Evolutionary conservation across 345 rosid genomes (phyloP).

Genomic region (Bruguiera parviflora): DNA sequence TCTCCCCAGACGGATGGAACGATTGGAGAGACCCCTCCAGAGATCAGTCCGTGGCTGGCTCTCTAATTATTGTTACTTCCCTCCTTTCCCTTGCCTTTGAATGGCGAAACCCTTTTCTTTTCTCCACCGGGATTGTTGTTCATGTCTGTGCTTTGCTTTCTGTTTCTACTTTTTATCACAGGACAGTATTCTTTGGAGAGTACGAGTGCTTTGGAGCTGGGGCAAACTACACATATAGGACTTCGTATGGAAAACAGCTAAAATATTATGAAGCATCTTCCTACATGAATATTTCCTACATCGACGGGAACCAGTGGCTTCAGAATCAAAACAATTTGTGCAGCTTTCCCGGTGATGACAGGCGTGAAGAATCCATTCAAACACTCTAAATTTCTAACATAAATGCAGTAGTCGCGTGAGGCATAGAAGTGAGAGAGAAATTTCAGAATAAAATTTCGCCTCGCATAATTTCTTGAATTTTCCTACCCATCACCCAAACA

Average conservation of each 20-base stretch:
- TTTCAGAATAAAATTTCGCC: no score
- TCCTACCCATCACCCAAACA: no score
- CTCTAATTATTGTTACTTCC: background rate
- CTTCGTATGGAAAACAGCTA: constrained; percentile 51
- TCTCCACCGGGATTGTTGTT: background rate
- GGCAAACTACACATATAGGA: constrained; percentile 49
- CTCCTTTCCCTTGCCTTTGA: no score
- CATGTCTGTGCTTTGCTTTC: background rate
- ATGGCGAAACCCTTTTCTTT: no score
- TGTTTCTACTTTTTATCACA: constrained; percentile 20
- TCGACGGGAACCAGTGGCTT: constrained; percentile 75
- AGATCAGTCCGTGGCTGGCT: constrained; percentile 50
- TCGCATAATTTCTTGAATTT: no score
- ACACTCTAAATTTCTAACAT: background rate
- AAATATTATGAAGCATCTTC: constrained; percentile 53
- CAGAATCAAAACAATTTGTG: background rate
- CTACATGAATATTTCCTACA: constrained; percentile 54
- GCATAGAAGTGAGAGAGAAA: no score
- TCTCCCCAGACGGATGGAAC: constrained; percentile 66
- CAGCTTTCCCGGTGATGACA: constrained; percentile 8
- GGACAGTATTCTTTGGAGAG: constrained; percentile 72
- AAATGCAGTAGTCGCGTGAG: background rate
- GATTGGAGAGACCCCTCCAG: constrained; percentile 57
- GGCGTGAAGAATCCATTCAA: background rate
- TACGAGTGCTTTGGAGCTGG: constrained; percentile 59